phyloP scores from a whole-genome alignment of 345 rosid genomes.

The Rhizophora apiculata region DNA sequence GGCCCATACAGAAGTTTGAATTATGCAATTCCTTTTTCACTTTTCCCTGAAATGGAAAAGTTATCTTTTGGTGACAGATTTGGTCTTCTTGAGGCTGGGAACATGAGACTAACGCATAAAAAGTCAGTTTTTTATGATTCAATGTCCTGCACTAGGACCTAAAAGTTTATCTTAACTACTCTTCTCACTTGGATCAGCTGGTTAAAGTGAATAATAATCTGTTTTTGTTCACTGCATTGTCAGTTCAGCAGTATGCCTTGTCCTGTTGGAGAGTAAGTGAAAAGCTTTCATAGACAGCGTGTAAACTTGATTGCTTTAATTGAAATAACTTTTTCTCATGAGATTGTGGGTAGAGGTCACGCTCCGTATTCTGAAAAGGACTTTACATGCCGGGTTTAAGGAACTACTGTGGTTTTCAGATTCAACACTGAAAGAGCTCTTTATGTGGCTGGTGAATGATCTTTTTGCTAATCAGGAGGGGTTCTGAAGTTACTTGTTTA shows the following conservation, averaged over 20 bases:
- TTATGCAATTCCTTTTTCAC: not conserved
- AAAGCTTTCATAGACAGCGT: constrained; percentile 19
- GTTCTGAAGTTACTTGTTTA: no score
- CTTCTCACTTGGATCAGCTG: constrained; percentile 14
- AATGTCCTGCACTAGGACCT: not conserved
- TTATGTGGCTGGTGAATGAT: no score
- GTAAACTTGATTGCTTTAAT: constrained; percentile 16
- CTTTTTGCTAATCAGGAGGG: no score
- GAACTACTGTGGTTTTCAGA: not conserved
- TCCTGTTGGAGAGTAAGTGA: constrained; percentile 11
- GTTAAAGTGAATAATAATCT: constrained; percentile 15
- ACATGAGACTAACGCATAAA: not conserved
- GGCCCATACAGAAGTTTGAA: constrained; percentile 2
- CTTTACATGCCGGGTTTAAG: not conserved
- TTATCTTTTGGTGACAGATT: not conserved
- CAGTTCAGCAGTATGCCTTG: constrained; percentile 20
- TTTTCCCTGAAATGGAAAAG: not conserved
- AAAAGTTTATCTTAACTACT: not conserved
- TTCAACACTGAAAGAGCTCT: no score
- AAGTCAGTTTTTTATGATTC: not conserved
- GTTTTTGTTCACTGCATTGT: constrained; percentile 21
- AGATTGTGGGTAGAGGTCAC: not conserved
- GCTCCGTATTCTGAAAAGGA: not conserved
- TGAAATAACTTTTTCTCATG: constrained; percentile 3
- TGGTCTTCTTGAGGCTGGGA: constrained; percentile 6